Base-by-base conservation (phyloP, 805 yeast species). In the Candida michaelii region DNA sequence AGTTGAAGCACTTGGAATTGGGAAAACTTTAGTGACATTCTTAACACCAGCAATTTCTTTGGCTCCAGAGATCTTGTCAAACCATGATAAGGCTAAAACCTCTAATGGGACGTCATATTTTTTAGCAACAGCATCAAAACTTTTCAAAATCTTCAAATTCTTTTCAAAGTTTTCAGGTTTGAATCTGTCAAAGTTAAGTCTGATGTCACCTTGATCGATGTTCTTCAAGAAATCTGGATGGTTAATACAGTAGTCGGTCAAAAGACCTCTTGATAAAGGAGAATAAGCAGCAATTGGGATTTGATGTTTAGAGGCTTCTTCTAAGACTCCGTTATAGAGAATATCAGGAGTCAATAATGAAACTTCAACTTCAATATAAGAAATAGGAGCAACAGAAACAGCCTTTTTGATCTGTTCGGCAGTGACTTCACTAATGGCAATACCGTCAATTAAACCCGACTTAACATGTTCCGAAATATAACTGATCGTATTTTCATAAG, bases 261-360 rank as follows among this genome's bases (percentile, higher is more conserved):
- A 71, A 46, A 83, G 66, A 1, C 96, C 97, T 53, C 87, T 74
- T 8, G 89, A 84, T 42, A 89, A 71, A 23, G 97, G 97, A 25
- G 96, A 85, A 63, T 89, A 89, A 16, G 90, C 87, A 43, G 87
- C 69, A 23, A 87, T 68, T 10, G 93, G 84, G 43, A 89, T 76
- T 12, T 70, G 70, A 27, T 73, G 62, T 48, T 82, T 79, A 15
- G 76, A 73, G 48, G 83, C 78, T 5, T 76, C 73, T 2, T 73
- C 77, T 46, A 82, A 75, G 14, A 85, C 72, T 1, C 93, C 96
- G 57, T 85, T 81, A 2, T 59, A 45, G 33, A 80, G 55, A 29
- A 83, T 75, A n/a, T 84, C 86, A 32, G 78, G 74, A 12, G 80
- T 61, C 65, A 83, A 78, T 43, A 90, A 58, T 3, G 95, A 86